A percentile compares a stretch with the other conserved stretches of the same genome.
phyloP scores from a whole-genome alignment of 768 basidiomycete genomes.

The Pulveroboletus sp. region DNA sequence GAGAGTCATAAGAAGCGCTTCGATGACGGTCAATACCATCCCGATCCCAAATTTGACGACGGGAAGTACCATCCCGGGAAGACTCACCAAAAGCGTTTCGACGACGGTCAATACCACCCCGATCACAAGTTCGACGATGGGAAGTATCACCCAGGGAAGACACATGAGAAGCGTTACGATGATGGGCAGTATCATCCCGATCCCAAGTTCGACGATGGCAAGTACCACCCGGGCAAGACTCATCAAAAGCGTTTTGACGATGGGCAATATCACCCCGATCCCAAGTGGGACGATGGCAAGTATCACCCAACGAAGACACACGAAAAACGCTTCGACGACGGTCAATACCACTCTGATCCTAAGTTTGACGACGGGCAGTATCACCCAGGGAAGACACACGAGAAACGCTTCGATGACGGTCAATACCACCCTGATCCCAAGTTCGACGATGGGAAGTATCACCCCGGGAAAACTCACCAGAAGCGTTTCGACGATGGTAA shows the following conservation, averaged over 20 bases:
- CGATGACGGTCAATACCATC: conserved; percentile 5
- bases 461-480: background rate
- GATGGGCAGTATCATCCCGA: conserved; percentile 13
- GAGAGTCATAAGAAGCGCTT: no score
- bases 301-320: no score
- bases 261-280: conserved; percentile 3
- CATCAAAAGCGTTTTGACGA: conserved; percentile 2
- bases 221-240: conserved; percentile 4
- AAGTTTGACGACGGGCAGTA: conserved; percentile 7
- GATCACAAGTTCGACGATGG: conserved; percentile 7
- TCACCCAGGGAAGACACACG: background rate
- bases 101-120: conserved; percentile 14
- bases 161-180: conserved; percentile 3
- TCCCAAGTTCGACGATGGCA: conserved; percentile 1
- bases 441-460: conserved; percentile 7
- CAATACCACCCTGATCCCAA: background rate
- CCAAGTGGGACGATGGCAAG: background rate
- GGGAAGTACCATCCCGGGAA: no score
- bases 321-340: no score
- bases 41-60: conserved; percentile 8
- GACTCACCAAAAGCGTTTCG: no score
- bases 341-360: conserved; percentile 2
- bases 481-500: conserved; percentile 11
- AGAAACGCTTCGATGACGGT: conserved; percentile 7
- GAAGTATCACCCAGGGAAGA: background rate